phyloP scores from a whole-genome alignment of 2,329 filamentous ascomycete genomes.

The Triangularia setosa region DNA sequence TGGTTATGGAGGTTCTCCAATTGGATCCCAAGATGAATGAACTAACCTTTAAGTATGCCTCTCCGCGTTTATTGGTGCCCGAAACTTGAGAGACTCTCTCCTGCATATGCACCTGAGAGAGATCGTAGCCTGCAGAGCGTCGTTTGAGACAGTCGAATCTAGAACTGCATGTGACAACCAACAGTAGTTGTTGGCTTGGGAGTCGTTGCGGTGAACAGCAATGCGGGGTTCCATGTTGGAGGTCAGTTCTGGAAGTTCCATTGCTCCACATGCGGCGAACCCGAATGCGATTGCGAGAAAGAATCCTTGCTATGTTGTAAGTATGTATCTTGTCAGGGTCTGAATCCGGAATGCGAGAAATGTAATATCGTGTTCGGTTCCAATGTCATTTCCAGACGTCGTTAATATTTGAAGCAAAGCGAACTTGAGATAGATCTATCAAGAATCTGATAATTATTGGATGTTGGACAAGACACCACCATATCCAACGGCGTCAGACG shows the following conservation, averaged over 20 bases:
- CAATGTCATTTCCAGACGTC: background rate
- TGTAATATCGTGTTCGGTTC: background rate
- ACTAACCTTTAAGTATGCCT: background rate
- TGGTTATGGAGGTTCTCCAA: background rate
- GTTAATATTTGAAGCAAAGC: background rate
- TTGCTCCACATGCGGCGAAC: background rate
- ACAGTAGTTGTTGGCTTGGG: background rate
- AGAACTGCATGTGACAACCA: background rate
- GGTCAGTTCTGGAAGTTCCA: background rate
- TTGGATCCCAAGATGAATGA: background rate
- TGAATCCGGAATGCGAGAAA: background rate
- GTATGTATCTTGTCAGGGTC: background rate
- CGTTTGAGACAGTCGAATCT: background rate
- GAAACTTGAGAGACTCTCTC: background rate
- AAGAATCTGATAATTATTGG: background rate
- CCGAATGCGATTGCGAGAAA: constrained; percentile 3
- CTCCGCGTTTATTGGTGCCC: background rate
- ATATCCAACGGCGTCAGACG: background rate
- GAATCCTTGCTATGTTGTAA: background rate
- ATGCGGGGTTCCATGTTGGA: background rate
- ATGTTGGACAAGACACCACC: background rate
- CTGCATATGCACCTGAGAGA: background rate
- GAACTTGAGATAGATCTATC: background rate
- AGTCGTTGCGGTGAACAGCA: background rate
- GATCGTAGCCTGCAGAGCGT: background rate